Evolutionary conservation across 1,139 yeast genomes (phyloP).

Genomic region (Trichomonascaceae sp.): DNA sequence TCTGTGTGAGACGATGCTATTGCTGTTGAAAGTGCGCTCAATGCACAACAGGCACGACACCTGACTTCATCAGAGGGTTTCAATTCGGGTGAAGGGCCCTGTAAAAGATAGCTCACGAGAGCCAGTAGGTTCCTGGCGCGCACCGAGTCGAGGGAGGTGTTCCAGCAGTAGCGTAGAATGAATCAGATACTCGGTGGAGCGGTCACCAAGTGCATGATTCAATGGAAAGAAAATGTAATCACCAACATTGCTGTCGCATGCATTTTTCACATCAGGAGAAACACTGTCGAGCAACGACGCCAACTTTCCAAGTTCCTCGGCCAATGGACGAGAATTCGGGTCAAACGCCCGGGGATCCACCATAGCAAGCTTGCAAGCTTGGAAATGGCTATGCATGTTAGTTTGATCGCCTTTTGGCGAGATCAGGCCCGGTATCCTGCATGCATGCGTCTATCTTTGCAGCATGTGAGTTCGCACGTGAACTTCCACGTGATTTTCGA

Average conservation of each 20-base stretch:
- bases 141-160: constrained; percentile 26
- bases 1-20: constrained; percentile 10
- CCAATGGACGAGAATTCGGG: constrained; percentile 20
- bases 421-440: no score
- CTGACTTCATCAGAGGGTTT: constrained; percentile 26
- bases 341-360: constrained; percentile 26
- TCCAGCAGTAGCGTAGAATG: constrained; percentile 38
- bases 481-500: no score
- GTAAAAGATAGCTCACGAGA: constrained; percentile 34
- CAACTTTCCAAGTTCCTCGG: constrained; percentile 20
- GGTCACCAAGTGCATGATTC: constrained; percentile 32
- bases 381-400: constrained; percentile 31
- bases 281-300: constrained; percentile 7
- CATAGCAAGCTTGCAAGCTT: constrained; percentile 30
- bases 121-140: constrained; percentile 40
- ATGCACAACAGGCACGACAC: constrained; percentile 30
- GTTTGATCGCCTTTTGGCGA: no score
- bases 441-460: no score
- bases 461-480: no score
- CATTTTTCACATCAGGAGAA: constrained; percentile 6
- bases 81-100: constrained; percentile 27
- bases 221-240: constrained; percentile 54
- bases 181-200: constrained; percentile 32
- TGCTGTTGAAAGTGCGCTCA: constrained; percentile 26
- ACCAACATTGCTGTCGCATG: constrained; percentile 28